Base-by-base conservation (phyloP, 768 basidiomycete genomes). In the Mycena olivaceomarginata region DNA sequence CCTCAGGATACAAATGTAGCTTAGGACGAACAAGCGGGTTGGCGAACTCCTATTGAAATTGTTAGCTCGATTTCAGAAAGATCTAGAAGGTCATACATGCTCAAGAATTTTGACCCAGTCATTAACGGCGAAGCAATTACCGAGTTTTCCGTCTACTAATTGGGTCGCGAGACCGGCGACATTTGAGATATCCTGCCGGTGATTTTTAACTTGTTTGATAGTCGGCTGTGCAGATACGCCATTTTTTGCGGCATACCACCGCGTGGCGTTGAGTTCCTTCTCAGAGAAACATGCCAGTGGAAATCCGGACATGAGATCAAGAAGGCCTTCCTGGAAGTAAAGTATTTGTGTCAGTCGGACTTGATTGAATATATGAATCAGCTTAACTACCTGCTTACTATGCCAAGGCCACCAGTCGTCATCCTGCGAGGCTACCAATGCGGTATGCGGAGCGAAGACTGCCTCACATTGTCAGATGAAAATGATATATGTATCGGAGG, bases 201-300 rank as follows among this genome's bases (percentile, higher is more conserved):
- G 65, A 51, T 39, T 67, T 37, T 67, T 67, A 25, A 67, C 65
- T 67, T 67, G 65, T 13, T n/a, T 22, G 13, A 67, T 67, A 10
- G 48, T 25, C 7, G 65, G 65, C 8, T 25, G 65, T 5, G 10
- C 45, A 8, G 10, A 16, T 13, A 67, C 48, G 4, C 65, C 65
- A 51, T 39, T 25, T 48, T 67, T 67, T 31, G 39, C 8, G 13
- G 63, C 40, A 46, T 43, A 65, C 63, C 63, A 65, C 41, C 63
- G 40, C 11, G 63, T 65, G n/a, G 63, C 63, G 18, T 65, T 48
- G 22, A 66, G 45, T n/a, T 66, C 65, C 43, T 48, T 45, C 43
- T 66, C 65, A 15, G 65, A 66, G 25, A 66, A 66, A 41, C 60
- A 31, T 31, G 31, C 31, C 31, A 2, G 31, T 31, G 31, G 31